A percentile compares a stretch with the other conserved stretches of the same genome.
These are phyloP conservation scores for Cavenderia fasciculata DNA, from an alignment of 78 protist genomes.

Conservation along the genomic window DNA sequence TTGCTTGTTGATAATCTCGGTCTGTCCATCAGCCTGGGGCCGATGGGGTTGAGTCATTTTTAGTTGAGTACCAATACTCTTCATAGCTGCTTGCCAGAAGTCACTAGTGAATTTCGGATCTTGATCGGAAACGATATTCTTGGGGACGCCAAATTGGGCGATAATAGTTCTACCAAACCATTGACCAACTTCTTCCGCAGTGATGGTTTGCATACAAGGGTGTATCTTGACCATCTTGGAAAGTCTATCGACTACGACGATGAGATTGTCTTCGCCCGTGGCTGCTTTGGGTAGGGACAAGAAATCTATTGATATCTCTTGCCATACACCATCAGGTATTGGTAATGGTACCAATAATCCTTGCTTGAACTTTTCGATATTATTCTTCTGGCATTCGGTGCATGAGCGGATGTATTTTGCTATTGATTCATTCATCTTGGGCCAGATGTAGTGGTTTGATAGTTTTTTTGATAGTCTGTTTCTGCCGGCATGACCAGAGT, in stretches of 20 bases:
- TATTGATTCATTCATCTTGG: neutral
- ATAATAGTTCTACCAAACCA: neutral
- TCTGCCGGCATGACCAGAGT: neutral
- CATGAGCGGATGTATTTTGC: neutral
- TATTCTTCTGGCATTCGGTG: neutral
- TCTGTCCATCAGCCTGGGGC: constrained; percentile 42
- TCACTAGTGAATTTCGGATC: constrained; percentile 30
- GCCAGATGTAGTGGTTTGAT: neutral
- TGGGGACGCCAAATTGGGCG: neutral
- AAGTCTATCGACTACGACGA: constrained; percentile 2
- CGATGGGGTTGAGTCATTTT: neutral
- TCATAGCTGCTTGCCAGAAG: neutral
- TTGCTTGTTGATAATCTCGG: neutral
- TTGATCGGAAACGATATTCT: constrained; percentile 6
- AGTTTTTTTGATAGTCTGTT: neutral
- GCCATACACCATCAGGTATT: constrained; percentile 2
- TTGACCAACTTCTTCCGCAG: neutral
- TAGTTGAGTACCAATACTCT: neutral
- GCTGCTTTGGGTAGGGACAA: neutral
- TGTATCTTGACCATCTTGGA: neutral
- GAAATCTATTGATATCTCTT: constrained; percentile 27
- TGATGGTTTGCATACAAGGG: neutral
- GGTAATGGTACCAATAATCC: neutral
- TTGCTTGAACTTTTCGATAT: neutral
- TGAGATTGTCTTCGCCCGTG: constrained; percentile 1